Conservation (phyloP, 441 rosid genomes). For the Cnidoscolus chayamansa region DNA sequence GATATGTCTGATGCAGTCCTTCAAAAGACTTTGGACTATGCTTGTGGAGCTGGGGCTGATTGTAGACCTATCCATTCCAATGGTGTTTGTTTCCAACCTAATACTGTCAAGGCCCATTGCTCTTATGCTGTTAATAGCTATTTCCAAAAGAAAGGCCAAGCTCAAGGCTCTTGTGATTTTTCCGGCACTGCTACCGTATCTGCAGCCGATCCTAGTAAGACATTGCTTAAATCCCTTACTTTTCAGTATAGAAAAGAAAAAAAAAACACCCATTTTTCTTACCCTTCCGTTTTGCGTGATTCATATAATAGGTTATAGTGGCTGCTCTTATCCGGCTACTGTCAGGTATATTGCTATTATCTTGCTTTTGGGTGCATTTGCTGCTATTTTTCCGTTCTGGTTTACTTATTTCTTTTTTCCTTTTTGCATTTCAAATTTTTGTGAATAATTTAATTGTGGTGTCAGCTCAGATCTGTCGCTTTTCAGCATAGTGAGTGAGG, state of each 20-base stretch:
- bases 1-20: conserved; percentile 44
- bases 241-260: background rate
- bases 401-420: background rate
- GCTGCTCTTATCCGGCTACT: conserved; percentile 47
- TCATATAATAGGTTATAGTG: conserved; percentile 29
- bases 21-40: conserved; percentile 79
- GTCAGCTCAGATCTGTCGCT: conserved; percentile 8
- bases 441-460: background rate
- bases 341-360: conserved; percentile 32
- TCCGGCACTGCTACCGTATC: conserved; percentile 55
- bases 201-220: conserved; percentile 68
- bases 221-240: background rate
- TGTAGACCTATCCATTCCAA: conserved; percentile 51
- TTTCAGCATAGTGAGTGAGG: background rate
- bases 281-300: background rate
- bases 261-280: background rate
- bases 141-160: conserved; percentile 69
- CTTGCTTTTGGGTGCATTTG: background rate
- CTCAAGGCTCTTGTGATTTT: conserved; percentile 62
- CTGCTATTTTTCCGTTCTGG: background rate
- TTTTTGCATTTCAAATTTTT: background rate
- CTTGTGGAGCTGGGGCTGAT: conserved; percentile 97
- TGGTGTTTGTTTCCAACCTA: conserved; percentile 76
- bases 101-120: conserved; percentile 75
- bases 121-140: conserved; percentile 88